Evolutionary conservation across 1,284 basidiomycete species (phyloP).

Genomic region (Gomphus sp.): DNA sequence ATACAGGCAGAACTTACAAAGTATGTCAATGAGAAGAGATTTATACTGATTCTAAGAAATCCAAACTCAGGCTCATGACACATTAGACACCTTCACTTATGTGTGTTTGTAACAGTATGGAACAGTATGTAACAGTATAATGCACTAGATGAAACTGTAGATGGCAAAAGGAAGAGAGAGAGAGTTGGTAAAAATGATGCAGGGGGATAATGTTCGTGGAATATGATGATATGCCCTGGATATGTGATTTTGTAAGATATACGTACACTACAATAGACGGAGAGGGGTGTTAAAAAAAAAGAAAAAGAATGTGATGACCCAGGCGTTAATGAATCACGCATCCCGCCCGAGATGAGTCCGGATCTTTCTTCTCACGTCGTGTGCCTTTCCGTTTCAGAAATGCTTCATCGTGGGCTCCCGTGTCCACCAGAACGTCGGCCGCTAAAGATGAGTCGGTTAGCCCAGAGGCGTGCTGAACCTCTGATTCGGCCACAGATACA

Average conservation of each 20-base stretch:
- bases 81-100: neutral
- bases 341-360: neutral
- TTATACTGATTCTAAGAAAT: too few species aligned
- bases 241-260: neutral
- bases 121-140: neutral
- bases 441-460: neutral
- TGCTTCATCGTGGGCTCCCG: neutral
- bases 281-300: too few species aligned
- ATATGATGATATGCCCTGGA: neutral
- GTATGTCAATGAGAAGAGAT: too few species aligned
- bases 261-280: neutral
- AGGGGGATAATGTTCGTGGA: neutral
- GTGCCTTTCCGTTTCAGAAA: neutral
- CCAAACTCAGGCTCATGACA: neutral
- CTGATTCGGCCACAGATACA: neutral
- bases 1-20: too few species aligned
- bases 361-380: slow-evolving; percentile 1
- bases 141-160: slow-evolving; percentile 1
- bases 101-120: too few species aligned
- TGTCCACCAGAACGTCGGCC: neutral
- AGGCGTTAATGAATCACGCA: neutral
- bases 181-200: neutral
- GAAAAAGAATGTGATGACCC: neutral
- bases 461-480: neutral
- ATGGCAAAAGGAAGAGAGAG: neutral